A percentile compares a stretch with the other conserved stretches of the same genome.
Conservation (phyloP, 176 grass and related monocot species). For the Rhynchospora breviuscula region DNA sequence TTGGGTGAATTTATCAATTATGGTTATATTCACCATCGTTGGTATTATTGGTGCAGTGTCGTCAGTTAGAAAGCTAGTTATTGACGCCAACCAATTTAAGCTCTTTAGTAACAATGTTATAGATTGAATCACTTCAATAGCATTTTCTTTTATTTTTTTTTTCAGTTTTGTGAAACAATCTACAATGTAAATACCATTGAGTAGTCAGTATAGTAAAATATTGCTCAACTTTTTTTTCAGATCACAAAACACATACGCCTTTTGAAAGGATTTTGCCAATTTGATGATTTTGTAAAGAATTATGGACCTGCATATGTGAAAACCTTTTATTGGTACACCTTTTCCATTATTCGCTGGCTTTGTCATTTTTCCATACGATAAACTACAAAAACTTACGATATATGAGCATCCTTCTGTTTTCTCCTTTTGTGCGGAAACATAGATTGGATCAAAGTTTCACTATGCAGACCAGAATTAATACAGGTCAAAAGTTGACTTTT, state of each 20-base stretch:
- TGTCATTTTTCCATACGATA: too few relatives aligned
- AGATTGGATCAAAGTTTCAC: neutral
- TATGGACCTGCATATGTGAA: neutral
- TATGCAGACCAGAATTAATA: neutral
- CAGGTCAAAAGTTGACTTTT: neutral
- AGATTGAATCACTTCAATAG: constrained; percentile 22
- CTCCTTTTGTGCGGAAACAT: neutral
- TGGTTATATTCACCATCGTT: constrained; percentile 59
- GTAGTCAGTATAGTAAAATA: neutral
- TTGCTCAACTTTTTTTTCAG: neutral
- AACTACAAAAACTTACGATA: neutral
- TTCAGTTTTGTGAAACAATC: neutral
- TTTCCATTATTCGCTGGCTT: neutral
- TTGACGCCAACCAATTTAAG: constrained; percentile 72
- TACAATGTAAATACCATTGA: neutral
- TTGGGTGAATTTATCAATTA: constrained; percentile 57
- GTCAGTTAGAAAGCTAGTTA: constrained; percentile 69
- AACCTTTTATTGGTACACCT: neutral
- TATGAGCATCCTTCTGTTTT: neutral
- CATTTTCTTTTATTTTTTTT: neutral
- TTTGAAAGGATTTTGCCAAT: neutral
- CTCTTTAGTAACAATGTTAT: constrained; percentile 87
- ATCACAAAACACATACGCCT: neutral
- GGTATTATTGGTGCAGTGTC: constrained; percentile 74
- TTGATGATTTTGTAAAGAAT: neutral